Evolutionary conservation across 805 yeast genomes (phyloP).

Genomic region (Metahyphopichia silvanorum): DNA sequence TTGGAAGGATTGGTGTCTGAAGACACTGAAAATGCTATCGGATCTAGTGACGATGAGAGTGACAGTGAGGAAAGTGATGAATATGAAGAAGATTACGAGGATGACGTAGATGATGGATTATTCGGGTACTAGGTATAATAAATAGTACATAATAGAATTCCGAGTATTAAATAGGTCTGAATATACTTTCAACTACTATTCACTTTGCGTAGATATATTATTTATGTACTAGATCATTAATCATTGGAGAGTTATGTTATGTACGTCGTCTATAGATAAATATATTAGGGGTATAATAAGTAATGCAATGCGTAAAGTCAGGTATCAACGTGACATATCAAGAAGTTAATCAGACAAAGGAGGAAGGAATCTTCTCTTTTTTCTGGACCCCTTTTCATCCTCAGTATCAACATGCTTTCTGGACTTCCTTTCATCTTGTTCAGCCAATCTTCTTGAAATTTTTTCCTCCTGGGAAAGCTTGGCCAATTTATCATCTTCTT

Average conservation of each 20-base stretch:
- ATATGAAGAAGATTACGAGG: constrained; percentile 64
- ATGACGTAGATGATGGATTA: constrained; percentile 47
- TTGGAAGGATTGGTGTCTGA: constrained; percentile 39
- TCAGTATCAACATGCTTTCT: constrained; percentile 1
- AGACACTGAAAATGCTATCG: constrained; percentile 27
- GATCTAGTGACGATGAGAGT: constrained; percentile 30
- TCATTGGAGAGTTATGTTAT: no score
- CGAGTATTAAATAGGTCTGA: no score
- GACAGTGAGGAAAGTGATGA: constrained; percentile 40
- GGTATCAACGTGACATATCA: neutral
- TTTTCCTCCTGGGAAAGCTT: constrained; percentile 1
- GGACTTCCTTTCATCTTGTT: neutral
- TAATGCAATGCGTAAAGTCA: neutral
- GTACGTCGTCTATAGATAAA: no score
- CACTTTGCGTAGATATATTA: no score
- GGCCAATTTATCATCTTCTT: constrained; percentile 11
- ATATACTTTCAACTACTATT: no score
- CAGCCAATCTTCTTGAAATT: no score
- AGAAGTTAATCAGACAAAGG: neutral
- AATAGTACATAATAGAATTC: no score
- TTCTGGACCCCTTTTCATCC: constrained; percentile 3
- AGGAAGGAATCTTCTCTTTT: constrained; percentile 5
- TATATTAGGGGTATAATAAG: no score
- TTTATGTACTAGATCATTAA: no score
- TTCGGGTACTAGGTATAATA: constrained; percentile 30